Evolutionary conservation across 805 yeast species (phyloP).

Genomic region (Zygosaccharomyces pseudorouxii): DNA sequence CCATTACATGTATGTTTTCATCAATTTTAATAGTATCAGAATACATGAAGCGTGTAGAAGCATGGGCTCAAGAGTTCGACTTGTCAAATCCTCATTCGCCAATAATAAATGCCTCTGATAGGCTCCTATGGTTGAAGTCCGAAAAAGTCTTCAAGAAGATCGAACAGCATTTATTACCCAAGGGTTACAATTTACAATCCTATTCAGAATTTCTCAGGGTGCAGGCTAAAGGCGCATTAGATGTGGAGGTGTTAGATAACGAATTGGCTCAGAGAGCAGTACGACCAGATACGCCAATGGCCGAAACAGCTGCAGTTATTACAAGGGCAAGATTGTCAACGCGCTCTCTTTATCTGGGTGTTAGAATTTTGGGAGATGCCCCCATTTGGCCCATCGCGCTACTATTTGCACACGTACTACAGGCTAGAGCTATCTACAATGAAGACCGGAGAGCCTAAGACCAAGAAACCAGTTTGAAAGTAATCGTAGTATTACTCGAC

Average conservation of each 20-base stretch:
- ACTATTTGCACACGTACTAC: conserved; percentile 74
- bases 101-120: conserved; percentile 44
- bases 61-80: conserved; percentile 41
- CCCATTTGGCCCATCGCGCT: conserved; percentile 84
- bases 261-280: conserved; percentile 46
- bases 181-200: conserved; percentile 45
- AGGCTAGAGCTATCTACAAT: conserved; percentile 51
- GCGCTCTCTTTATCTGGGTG: conserved; percentile 63
- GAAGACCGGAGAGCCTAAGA: neutral
- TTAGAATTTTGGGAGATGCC: conserved; percentile 73
- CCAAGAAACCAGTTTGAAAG: neutral
- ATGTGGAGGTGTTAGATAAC: conserved; percentile 45
- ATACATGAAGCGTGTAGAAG: conserved; percentile 54
- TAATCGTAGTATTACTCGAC: neutral
- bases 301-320: conserved; percentile 46
- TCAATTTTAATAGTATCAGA: conserved; percentile 60
- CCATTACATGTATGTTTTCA: conserved; percentile 64
- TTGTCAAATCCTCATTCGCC: conserved; percentile 21
- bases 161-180: conserved; percentile 52
- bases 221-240: conserved; percentile 58
- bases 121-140: conserved; percentile 61
- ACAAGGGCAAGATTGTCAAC: conserved; percentile 48
- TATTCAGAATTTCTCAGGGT: conserved; percentile 55
- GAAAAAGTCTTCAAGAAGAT: conserved; percentile 56
- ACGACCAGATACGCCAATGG: conserved; percentile 42